Evolutionary conservation across 2,329 filamentous ascomycete genomes (phyloP), one percentile per base, ranked within the genome.

Genomic region (Rhynchosporium graminicola): DNA sequence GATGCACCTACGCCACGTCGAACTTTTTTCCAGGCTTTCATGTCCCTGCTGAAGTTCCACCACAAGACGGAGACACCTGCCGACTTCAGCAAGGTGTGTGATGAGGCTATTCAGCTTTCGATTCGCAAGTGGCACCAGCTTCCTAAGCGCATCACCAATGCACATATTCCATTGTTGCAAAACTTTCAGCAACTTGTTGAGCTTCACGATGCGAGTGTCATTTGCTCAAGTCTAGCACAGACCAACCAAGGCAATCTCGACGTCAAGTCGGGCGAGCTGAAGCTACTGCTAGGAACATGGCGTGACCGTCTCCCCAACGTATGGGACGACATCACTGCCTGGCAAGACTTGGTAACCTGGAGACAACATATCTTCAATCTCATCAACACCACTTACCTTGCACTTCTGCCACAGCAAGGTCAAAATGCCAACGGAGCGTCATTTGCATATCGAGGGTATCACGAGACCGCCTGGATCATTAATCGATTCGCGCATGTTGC

Each of bases 311-410:
- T 99, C 58, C 95, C 95, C 1, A 99, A 99, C 73, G 90, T 97
- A 3, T 99, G 95, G 95, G 95, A 99, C 75, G 95, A 99, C 75
- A 99, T 99, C 76, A 97, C 96, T 67, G 92, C 95, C 45, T 99
- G 95, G 95, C 95, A 99, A 76, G 96, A 99, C 74, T 81, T 99
- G 46, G 95, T 99, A n/a, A 99, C 95, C 1, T 99, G 95, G 95
- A 87, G 95, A 69, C 96, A 99, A 75, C 95, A 99, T 76, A 97
- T 99, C 64, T 99, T 99, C 80, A 90, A 92, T 62, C 84, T 99
- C 29, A 98, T 99, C 78, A 99, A 99, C 75, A 87, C 86, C 55
- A 97, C 92, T 0, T 99, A 99, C 73, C 84, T 99, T 10, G 85
- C 87, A 59, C 83, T 99, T 51, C 80, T 98, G 45, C 93, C 92